Evolutionary conservation across 768 basidiomycete genomes (phyloP).

Genomic region (Candolleomyces eurysporus): DNA sequence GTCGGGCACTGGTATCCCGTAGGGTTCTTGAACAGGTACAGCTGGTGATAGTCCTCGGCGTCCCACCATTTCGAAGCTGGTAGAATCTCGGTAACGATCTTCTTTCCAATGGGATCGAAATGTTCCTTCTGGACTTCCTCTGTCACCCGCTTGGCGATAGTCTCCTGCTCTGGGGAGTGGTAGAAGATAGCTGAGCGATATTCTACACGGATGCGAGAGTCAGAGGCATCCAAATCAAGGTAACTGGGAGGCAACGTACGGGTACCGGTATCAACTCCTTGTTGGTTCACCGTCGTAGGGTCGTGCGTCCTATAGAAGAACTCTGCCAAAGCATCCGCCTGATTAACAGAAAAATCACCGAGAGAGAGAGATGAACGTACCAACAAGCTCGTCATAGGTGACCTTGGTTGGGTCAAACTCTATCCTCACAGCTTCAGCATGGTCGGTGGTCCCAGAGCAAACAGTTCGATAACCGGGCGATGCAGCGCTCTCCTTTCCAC

Average conservation of each 20-base stretch:
- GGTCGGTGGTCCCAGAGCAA: conserved; percentile 77
- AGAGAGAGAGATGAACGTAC: conserved; percentile 37
- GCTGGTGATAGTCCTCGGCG: conserved; percentile 82
- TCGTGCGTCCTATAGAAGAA: conserved; percentile 96
- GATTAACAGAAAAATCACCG: background rate
- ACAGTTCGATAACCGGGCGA: conserved; percentile 74
- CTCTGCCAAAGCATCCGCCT: conserved; percentile 40
- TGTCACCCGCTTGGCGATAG: conserved; percentile 73
- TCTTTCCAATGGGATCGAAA: conserved; percentile 67
- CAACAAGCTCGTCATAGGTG: conserved; percentile 82
- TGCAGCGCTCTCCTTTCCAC: conserved; percentile 52
- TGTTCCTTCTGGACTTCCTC: conserved; percentile 82
- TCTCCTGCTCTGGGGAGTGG: conserved; percentile 66
- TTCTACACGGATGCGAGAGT: conserved; percentile 41
- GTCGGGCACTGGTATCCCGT: conserved; percentile 90
- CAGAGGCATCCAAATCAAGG: background rate
- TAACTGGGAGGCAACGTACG: conserved; percentile 48
- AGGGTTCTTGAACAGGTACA: conserved; percentile 83
- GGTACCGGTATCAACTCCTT: conserved; percentile 75
- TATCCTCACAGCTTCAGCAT: conserved; percentile 86
- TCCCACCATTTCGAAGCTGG: conserved; percentile 76
- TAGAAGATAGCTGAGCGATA: conserved; percentile 94
- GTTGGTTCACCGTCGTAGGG: conserved; percentile 78
- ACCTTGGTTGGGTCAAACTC: conserved; percentile 82
- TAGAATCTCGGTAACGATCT: conserved; percentile 77